A percentile compares a stretch with the other conserved stretches of the same genome.
Conservation (phyloP, 129 eudicot genomes). For the Oenanthe sinensis region DNA sequence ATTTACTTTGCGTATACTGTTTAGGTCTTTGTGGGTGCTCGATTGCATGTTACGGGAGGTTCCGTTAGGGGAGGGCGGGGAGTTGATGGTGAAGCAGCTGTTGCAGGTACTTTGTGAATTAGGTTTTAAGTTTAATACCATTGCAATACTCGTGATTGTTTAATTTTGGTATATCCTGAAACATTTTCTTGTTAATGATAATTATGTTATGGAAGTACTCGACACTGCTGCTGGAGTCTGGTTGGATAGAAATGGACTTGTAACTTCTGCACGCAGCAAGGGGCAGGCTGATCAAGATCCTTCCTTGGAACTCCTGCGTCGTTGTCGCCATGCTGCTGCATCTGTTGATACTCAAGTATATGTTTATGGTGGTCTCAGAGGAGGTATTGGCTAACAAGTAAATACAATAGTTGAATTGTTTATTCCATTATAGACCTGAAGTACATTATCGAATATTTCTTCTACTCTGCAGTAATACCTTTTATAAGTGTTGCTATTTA, state of each 20-base stretch:
- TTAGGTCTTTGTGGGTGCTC: constrained; percentile 96
- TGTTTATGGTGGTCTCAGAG: constrained; percentile 89
- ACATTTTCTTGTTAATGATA: background rate
- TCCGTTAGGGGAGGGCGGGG: constrained; percentile 88
- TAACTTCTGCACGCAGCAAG: constrained; percentile 55
- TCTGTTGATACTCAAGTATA: constrained; percentile 83
- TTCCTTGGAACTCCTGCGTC: constrained; percentile 76
- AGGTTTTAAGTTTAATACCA: constrained; percentile 11
- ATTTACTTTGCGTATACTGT: constrained; percentile 13
- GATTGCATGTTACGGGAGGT: constrained; percentile 98
- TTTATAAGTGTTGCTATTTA: background rate
- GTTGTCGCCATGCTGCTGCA: constrained; percentile 98
- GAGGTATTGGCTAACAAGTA: constrained; percentile 42
- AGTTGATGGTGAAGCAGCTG: constrained; percentile 90
- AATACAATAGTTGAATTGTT: constrained; percentile 3
- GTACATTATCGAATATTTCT: background rate
- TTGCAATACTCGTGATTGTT: constrained; percentile 1
- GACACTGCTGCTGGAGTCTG: constrained; percentile 99
- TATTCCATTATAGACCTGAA: background rate
- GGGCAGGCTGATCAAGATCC: constrained; percentile 59
- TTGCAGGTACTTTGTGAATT: constrained; percentile 50
- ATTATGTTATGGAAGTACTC: constrained; percentile 45
- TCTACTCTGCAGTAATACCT: background rate
- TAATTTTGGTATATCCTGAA: constrained; percentile 2
- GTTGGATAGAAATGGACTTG: constrained; percentile 90